Evolutionary conservation across 371 early-diverging fungal genomes (phyloP).

Genomic region (Syncephalastrum monosporum): DNA sequence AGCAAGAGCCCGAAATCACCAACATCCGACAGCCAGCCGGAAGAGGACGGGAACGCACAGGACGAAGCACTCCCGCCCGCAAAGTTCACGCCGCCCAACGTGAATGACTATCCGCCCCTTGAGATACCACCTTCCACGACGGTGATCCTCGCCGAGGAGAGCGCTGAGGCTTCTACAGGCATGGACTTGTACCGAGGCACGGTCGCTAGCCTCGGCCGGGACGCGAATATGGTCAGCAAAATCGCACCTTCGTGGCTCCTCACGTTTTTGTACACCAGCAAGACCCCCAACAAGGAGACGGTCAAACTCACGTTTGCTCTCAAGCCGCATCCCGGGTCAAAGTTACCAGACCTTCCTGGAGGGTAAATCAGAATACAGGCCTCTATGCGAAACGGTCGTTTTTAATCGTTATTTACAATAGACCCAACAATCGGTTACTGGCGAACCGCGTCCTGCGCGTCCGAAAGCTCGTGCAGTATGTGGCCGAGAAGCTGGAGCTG

Average conservation of each 20-base stretch:
- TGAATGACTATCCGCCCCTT: slow-evolving; percentile 61
- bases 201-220: slow-evolving; percentile 54
- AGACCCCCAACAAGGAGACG: slow-evolving; percentile 68
- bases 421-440: slow-evolving; percentile 68
- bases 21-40: neutral
- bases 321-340: slow-evolving; percentile 60
- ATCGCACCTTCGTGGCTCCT: slow-evolving; percentile 62
- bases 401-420: slow-evolving; percentile 8
- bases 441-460: slow-evolving; percentile 89
- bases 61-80: neutral
- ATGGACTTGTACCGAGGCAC: slow-evolving; percentile 78
- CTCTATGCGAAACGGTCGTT: neutral
- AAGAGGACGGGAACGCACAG: neutral
- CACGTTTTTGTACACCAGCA: slow-evolving; percentile 56
- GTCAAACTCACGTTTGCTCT: slow-evolving; percentile 85
- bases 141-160: slow-evolving; percentile 78
- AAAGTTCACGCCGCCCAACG: slow-evolving; percentile 34
- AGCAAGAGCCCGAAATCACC: slow-evolving; percentile 17
- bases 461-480: slow-evolving; percentile 78
- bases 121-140: slow-evolving; percentile 66
- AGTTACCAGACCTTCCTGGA: slow-evolving; percentile 57
- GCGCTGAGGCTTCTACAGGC: slow-evolving; percentile 73
- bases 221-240: slow-evolving; percentile 41
- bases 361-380: slow-evolving; percentile 39
- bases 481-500: slow-evolving; percentile 72